phyloP scores from a whole-genome alignment of 73 alveolate species.

The Tetrahymena elliotti region DNA sequence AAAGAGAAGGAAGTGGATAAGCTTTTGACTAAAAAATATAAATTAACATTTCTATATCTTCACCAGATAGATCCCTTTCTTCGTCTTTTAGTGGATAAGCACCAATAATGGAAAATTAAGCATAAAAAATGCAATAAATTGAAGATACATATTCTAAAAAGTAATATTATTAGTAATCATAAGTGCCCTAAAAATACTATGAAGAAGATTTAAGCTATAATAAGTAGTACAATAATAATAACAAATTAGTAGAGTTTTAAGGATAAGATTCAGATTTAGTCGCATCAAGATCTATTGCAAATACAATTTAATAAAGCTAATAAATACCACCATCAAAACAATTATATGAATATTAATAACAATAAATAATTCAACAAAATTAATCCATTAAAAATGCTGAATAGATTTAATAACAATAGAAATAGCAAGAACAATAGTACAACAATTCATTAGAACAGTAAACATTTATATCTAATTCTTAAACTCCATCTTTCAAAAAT shows the following conservation, averaged over 20 bases:
- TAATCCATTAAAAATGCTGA: background rate
- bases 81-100: background rate
- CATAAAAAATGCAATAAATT: background rate
- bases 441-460: background rate
- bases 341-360: background rate
- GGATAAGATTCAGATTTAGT: background rate
- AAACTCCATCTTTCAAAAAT: background rate
- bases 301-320: background rate
- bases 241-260: too few species aligned
- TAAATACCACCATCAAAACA: background rate
- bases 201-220: background rate
- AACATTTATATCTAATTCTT: background rate
- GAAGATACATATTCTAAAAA: background rate
- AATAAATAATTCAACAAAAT: background rate
- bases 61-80: background rate
- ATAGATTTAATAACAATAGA: background rate
- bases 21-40: background rate
- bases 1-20: background rate
- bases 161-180: background rate
- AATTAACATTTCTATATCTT: background rate
- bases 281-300: background rate
- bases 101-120: background rate
- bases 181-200: background rate
- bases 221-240: background rate
- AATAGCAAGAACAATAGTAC: background rate